Conservation (phyloP, 1,284 basidiomycete genomes). For the Moniliella sp. region DNA sequence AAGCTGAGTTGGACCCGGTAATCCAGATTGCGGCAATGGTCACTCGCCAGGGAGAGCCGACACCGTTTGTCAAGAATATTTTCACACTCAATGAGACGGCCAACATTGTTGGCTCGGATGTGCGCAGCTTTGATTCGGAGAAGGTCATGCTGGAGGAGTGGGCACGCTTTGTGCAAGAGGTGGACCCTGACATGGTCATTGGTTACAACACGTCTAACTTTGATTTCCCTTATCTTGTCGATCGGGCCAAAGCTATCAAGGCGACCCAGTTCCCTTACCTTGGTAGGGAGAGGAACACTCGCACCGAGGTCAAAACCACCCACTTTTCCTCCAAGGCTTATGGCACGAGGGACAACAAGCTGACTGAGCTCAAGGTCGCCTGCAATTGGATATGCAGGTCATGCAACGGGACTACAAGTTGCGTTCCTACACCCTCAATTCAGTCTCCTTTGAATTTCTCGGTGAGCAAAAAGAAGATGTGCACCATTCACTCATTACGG, state of each 20-base stretch:
- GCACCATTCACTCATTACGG: slow-evolving; percentile 31
- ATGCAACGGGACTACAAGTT: slow-evolving; percentile 34
- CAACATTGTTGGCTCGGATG: slow-evolving; percentile 30
- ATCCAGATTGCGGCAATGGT: slow-evolving; percentile 34
- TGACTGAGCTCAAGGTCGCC: slow-evolving; percentile 31
- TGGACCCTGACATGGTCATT: slow-evolving; percentile 31
- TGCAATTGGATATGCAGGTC: slow-evolving; percentile 33
- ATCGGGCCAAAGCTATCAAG: slow-evolving; percentile 28
- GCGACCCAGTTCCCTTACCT: slow-evolving; percentile 26
- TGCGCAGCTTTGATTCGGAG: slow-evolving; percentile 25
- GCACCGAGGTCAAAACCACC: slow-evolving; percentile 30
- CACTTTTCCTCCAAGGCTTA: slow-evolving; percentile 34
- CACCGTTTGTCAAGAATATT: slow-evolving; percentile 30
- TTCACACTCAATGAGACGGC: slow-evolving; percentile 30
- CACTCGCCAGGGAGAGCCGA: slow-evolving; percentile 28
- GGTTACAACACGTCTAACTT: slow-evolving; percentile 34
- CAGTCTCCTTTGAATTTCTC: slow-evolving; percentile 31
- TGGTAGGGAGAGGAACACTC: slow-evolving; percentile 20
- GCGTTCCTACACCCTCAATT: slow-evolving; percentile 30
- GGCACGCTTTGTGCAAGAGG: slow-evolving; percentile 26
- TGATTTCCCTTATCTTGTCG: slow-evolving; percentile 32
- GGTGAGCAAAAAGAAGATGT: slow-evolving; percentile 34
- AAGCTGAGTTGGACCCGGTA: slow-evolving; percentile 25
- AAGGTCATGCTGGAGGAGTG: slow-evolving; percentile 26
- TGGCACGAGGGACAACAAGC: slow-evolving; percentile 30